Evolutionary conservation across 495 filamentous ascomycete species (phyloP).

Genomic region (Aspergillus olivimuriae): DNA sequence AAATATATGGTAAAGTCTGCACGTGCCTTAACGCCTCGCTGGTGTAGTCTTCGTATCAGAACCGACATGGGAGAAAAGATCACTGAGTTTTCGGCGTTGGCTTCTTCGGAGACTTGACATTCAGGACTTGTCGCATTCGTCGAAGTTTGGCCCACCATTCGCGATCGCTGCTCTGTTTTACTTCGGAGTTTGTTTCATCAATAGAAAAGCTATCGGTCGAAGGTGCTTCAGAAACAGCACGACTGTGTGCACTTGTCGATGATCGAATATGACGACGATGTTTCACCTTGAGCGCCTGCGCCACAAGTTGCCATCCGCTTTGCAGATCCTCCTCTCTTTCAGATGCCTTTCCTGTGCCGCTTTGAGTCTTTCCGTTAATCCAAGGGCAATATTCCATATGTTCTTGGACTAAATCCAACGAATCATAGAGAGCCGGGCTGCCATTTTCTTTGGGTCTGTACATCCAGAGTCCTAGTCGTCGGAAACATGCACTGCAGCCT

Average conservation of each 20-base stretch:
- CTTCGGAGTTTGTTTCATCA: constrained; percentile 29
- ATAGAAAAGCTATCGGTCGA: constrained; percentile 12
- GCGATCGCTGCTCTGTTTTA: constrained; percentile 37
- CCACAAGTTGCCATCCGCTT: constrained; percentile 42
- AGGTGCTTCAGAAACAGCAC: constrained; percentile 20
- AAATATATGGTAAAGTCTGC: neutral
- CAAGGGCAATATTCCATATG: constrained; percentile 82
- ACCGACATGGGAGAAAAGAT: constrained; percentile 11
- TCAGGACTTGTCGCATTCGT: constrained; percentile 41
- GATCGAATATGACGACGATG: constrained; percentile 31
- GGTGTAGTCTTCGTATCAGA: constrained; percentile 1
- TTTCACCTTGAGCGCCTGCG: constrained; percentile 35
- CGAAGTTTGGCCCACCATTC: constrained; percentile 49
- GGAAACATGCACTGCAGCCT: constrained; percentile 77
- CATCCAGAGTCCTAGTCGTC: constrained; percentile 89
- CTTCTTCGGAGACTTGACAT: constrained; percentile 33
- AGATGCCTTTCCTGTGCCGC: constrained; percentile 30
- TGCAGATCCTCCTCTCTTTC: constrained; percentile 27
- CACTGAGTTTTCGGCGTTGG: constrained; percentile 15
- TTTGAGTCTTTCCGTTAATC: constrained; percentile 58
- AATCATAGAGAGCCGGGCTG: constrained; percentile 49
- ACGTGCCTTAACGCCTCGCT: constrained; percentile 13
- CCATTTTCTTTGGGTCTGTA: constrained; percentile 59
- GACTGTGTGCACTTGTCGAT: constrained; percentile 17
- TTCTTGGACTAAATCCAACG: constrained; percentile 59